Conservation (phyloP, 2,329 filamentous ascomycete species). For the Aspergillus versicolor region DNA sequence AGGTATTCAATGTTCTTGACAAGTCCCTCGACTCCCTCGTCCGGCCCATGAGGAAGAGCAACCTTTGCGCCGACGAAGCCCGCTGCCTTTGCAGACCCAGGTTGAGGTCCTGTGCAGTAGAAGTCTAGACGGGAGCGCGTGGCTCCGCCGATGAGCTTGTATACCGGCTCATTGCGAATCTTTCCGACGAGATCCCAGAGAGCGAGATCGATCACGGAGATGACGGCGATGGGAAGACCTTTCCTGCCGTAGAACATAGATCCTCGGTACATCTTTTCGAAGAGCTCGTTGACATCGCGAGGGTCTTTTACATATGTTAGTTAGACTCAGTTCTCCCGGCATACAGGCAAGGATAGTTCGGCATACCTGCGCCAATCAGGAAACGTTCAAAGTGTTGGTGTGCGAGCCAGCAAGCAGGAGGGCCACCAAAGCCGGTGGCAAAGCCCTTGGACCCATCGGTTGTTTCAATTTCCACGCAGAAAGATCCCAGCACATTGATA, state of each 20-base stretch:
- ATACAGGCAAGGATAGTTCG: not conserved
- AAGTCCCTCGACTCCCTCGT: conserved; percentile 78
- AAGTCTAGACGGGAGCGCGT: conserved; percentile 81
- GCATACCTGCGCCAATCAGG: conserved; percentile 70
- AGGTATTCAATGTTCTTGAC: conserved; percentile 89
- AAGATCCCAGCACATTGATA: conserved; percentile 91
- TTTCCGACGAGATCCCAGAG: conserved; percentile 92
- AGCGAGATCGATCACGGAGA: conserved; percentile 90
- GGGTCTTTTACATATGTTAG: conserved; percentile 58
- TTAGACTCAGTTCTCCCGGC: not conserved
- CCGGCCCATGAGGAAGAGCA: conserved; percentile 82
- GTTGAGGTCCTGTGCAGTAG: conserved; percentile 91
- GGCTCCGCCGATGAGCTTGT: conserved; percentile 90
- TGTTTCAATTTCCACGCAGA: conserved; percentile 85
- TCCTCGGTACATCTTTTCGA: conserved; percentile 93
- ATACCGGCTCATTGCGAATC: conserved; percentile 87
- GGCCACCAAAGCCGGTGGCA: conserved; percentile 90
- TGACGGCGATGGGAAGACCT: conserved; percentile 83
- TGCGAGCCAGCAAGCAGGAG: conserved; percentile 90
- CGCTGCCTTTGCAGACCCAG: conserved; percentile 74
- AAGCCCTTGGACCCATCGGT: conserved; percentile 91
- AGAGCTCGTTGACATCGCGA: conserved; percentile 84
- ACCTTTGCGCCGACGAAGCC: conserved; percentile 92
- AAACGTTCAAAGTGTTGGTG: conserved; percentile 93
- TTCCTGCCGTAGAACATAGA: conserved; percentile 98